These are phyloP conservation scores for Diaporthe destruens DNA, from an alignment of 2,329 filamentous ascomycete genomes.

Conservation along the genomic window DNA sequence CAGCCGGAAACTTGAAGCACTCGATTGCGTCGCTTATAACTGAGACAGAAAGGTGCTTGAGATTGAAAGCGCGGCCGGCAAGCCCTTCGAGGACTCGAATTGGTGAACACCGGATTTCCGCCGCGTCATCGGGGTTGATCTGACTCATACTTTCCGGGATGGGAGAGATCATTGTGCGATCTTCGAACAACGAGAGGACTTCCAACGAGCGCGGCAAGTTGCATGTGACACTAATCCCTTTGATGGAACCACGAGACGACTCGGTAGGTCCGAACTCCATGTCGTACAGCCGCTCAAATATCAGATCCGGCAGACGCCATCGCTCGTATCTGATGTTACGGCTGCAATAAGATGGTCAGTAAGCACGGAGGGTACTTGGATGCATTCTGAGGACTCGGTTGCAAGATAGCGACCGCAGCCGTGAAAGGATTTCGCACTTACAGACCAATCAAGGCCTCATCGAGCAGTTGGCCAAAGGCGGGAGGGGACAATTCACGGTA, in stretches of 20 bases:
- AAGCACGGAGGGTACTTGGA: not conserved
- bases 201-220: not conserved
- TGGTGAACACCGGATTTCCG: too few relatives aligned
- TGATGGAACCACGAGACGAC: too few relatives aligned
- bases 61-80: not conserved
- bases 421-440: not conserved
- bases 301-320: constrained; percentile 14
- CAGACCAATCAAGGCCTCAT: not conserved
- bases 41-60: constrained; percentile 28
- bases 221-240: too few relatives aligned
- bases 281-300: not conserved
- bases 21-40: constrained; percentile 21
- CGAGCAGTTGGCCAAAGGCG: not conserved
- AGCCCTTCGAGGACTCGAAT: constrained; percentile 9
- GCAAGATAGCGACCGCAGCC: not conserved
- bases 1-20: not conserved
- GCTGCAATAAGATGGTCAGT: not conserved
- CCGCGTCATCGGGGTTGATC: too few relatives aligned
- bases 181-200: constrained; percentile 10
- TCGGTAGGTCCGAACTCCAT: not conserved
- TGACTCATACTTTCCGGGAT: too few relatives aligned
- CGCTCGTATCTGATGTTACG: constrained; percentile 16
- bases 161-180: not conserved
- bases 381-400: not conserved
- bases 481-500: not conserved